Evolutionary conservation across 2,329 filamentous ascomycete genomes (phyloP).

Genomic region (Nothophaeocryptopus gaeumannii): DNA sequence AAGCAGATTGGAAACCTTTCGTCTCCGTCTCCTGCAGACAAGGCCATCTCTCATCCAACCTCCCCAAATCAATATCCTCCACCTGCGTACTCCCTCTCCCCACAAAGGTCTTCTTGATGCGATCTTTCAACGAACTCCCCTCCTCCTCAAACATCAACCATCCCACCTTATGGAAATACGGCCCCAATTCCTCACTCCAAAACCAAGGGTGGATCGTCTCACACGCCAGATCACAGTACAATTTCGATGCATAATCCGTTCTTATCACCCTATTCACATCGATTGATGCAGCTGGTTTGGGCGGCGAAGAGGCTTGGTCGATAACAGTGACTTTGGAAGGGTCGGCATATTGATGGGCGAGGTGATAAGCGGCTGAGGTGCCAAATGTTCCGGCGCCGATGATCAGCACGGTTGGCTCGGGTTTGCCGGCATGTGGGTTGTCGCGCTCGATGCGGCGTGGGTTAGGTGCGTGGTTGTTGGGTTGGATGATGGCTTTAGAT

Average conservation of each 20-base stretch:
- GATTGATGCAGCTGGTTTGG: constrained; percentile 42
- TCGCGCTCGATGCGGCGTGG: constrained; percentile 17
- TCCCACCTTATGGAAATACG: constrained; percentile 59
- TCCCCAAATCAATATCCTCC: constrained; percentile 44
- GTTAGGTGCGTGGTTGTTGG: constrained; percentile 11
- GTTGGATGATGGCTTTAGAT: constrained; percentile 8
- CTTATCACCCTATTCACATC: constrained; percentile 35
- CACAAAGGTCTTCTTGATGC: constrained; percentile 55
- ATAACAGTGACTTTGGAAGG: constrained; percentile 55
- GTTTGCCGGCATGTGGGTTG: constrained; percentile 14
- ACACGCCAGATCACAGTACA: constrained; percentile 35
- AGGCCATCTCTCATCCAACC: constrained; percentile 39
- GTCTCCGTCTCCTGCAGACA: constrained; percentile 40
- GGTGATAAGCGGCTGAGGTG: constrained; percentile 26
- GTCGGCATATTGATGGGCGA: constrained; percentile 46
- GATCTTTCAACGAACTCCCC: constrained; percentile 35
- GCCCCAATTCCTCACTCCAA: constrained; percentile 29
- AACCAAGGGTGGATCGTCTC: constrained; percentile 42
- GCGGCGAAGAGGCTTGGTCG: constrained; percentile 53
- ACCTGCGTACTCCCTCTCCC: constrained; percentile 41
- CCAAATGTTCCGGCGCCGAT: constrained; percentile 29
- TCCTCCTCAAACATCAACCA: constrained; percentile 55
- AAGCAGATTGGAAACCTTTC: constrained; percentile 41
- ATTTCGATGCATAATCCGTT: constrained; percentile 30
- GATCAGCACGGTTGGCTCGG: constrained; percentile 24